Base-by-base conservation (phyloP, 371 early-diverging fungal genomes). In the Mycotypha africana region DNA sequence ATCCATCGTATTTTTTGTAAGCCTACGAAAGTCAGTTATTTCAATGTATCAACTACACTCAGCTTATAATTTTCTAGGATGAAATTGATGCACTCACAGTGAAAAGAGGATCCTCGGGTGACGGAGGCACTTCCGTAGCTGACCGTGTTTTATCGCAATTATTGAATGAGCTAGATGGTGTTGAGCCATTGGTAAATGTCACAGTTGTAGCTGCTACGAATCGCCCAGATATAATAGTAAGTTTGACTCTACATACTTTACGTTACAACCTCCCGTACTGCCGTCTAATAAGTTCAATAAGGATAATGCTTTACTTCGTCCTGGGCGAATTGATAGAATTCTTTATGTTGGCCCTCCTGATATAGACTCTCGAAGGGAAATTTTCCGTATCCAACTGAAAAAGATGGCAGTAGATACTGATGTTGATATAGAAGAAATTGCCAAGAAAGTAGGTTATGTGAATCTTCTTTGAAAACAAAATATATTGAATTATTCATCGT, bases 181-280 rank as follows among this genome's bases (percentile, higher is more conserved):
- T 98, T 40, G 95, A 96, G 39, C 82, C 91, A 1, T 66, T 95
- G n/a, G 84, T 88, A 3, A 88, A 92, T 63, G 97, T 98, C 2
- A 94, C 91, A 0, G 88, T 98, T 1, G 92, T 98, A 2, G 98
- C 95, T 1, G 99, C 99, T 14, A 99, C 99, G 0, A 99, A 99
- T 67, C 87, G 99, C 34, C 99, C 99, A 0, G 99, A 99, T 64
- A 88, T 96, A 35, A 86, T 98, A 54, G 92, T 85, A 71, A 45
- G 69, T 41, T 16, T 2, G 31, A n/a, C 10, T 21, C 26, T 26
- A 11, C 17, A 12, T 19, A 17, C 39, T 8, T n/a, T 14, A 42
- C 32, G 25, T 16, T 25, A 2, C 24, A 14, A 34, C 2, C n/a
- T 44, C 21, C 6, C 11, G 17, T 42, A 28, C 12, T 12, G 30